A percentile compares a stretch with the other conserved stretches of the same genome.
Conservation (phyloP, 1,284 basidiomycete species). For the Cryptococcus maquisensis region DNA sequence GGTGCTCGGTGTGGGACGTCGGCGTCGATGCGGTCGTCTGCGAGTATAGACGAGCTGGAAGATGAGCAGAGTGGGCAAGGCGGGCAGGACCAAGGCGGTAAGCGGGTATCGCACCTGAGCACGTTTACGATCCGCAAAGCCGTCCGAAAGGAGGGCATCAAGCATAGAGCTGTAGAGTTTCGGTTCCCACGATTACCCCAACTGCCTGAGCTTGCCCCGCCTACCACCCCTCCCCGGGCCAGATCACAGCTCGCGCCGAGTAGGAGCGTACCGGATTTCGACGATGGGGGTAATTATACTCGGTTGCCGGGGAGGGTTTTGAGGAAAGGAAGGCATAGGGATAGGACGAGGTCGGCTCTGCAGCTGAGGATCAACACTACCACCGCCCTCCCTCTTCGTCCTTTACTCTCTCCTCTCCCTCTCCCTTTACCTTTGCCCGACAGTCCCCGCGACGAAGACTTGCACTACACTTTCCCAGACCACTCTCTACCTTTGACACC, state of each 20-base stretch:
- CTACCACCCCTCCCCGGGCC: not conserved
- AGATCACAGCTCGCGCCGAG: not conserved
- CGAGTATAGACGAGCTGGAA: not conserved
- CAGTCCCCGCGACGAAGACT: not conserved
- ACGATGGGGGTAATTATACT: conserved; percentile 2
- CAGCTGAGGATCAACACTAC: not conserved
- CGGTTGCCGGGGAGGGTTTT: conserved; percentile 4
- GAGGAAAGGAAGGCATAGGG: not conserved
- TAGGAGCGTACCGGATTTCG: not conserved
- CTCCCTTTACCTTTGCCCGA: not conserved
- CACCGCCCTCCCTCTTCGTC: not conserved
- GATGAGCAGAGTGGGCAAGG: not conserved
- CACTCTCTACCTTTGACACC: conserved; percentile 1
- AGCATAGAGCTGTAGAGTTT: not conserved
- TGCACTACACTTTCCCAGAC: not conserved
- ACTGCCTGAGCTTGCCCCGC: not conserved
- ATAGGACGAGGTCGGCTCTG: not conserved
- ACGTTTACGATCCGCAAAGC: conserved; percentile 9
- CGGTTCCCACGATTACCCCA: not conserved
- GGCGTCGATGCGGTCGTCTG: not conserved
- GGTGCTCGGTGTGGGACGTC: not conserved
- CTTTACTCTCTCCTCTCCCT: not conserved
- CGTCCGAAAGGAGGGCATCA: not conserved
- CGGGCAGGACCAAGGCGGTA: too few relatives aligned
- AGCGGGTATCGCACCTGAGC: conserved; percentile 6